Evolutionary conservation across 129 eudicot genomes (phyloP).

Genomic region (Flaveria brownii): DNA sequence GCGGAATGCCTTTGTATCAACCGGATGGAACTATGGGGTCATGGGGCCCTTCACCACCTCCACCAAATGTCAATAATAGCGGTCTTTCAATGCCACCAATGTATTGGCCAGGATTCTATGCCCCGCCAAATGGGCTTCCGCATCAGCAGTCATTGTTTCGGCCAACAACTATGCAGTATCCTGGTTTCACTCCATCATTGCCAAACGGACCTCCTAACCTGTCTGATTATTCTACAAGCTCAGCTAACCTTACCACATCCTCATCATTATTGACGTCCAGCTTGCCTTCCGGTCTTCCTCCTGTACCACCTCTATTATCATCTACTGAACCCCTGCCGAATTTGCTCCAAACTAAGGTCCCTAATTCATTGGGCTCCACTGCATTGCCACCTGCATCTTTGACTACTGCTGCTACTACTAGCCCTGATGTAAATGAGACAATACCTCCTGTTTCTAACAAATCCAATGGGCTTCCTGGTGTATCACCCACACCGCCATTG

Average conservation of each 20-base stretch:
- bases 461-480: conserved; percentile 24
- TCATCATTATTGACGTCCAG: not conserved
- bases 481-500: conserved; percentile 54
- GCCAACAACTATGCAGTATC: conserved; percentile 70
- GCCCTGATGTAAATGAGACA: conserved; percentile 39
- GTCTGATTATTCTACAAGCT: conserved; percentile 45
- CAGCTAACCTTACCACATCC: conserved; percentile 12
- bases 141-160: conserved; percentile 64
- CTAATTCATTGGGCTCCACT: conserved; percentile 33
- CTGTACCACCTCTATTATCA: conserved; percentile 1
- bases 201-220: conserved; percentile 52
- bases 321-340: conserved; percentile 48
- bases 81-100: conserved; percentile 87
- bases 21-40: conserved; percentile 75
- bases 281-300: conserved; percentile 10
- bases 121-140: conserved; percentile 59
- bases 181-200: conserved; percentile 52
- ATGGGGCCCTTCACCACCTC: conserved; percentile 77
- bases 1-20: conserved; percentile 68
- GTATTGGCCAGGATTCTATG: conserved; percentile 91
- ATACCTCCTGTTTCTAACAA: conserved; percentile 35
- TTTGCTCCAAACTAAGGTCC: conserved; percentile 44
- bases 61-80: conserved; percentile 54
- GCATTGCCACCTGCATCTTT: conserved; percentile 34
- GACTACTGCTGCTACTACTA: conserved; percentile 14